Conservation (phyloP, 2,329 filamentous ascomycete genomes). For the Pseudonectria foliicola region DNA sequence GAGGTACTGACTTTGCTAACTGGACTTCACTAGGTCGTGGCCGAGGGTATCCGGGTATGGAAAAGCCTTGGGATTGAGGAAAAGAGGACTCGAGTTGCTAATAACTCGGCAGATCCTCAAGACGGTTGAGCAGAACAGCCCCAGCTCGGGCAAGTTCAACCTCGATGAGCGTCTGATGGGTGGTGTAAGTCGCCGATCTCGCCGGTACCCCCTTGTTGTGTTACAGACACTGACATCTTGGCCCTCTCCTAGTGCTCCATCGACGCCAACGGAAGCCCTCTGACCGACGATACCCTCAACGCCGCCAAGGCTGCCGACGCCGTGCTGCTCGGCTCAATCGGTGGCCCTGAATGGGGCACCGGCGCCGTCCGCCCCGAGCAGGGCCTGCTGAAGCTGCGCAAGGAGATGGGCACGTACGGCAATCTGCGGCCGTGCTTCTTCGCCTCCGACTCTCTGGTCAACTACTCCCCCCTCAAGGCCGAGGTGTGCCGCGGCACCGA, state of each 20-base stretch:
- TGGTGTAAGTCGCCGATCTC: conserved; percentile 56
- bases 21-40: conserved; percentile 51
- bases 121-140: conserved; percentile 64
- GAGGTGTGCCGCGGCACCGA: conserved; percentile 80
- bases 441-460: conserved; percentile 76
- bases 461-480: conserved; percentile 79
- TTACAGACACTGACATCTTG: conserved; percentile 1
- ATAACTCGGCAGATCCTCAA: conserved; percentile 58
- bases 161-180: conserved; percentile 86
- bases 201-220: conserved; percentile 1
- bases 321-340: conserved; percentile 86
- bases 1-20: conserved; percentile 11
- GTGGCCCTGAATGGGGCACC: conserved; percentile 94
- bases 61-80: not conserved
- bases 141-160: conserved; percentile 70
- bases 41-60: conserved; percentile 75
- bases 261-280: conserved; percentile 66
- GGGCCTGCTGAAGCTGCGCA: conserved; percentile 83
- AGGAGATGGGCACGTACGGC: conserved; percentile 88
- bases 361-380: conserved; percentile 84
- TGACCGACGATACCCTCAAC: conserved; percentile 75
- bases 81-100: conserved; percentile 1
- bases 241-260: conserved; percentile 65
- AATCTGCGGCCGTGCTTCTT: conserved; percentile 97
- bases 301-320: conserved; percentile 83